Evolutionary conservation across 2,329 filamentous ascomycete genomes (phyloP).

Genomic region (Xylariales sp.): DNA sequence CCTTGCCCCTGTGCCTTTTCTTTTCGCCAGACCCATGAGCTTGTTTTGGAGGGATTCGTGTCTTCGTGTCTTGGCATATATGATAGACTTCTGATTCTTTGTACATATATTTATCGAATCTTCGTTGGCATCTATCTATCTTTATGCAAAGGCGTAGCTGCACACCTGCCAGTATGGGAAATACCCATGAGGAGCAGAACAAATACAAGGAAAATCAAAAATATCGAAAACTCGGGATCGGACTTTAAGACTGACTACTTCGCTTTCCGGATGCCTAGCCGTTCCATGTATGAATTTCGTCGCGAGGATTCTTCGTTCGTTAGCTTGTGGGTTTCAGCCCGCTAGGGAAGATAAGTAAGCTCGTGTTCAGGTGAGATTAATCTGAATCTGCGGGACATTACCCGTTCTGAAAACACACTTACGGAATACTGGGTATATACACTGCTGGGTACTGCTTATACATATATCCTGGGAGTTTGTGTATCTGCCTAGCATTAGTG

Average conservation of each 20-base stretch:
- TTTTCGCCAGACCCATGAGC: conserved; percentile 4
- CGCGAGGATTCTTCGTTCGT: no score
- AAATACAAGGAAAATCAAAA: background rate
- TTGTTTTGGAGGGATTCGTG: conserved; percentile 3
- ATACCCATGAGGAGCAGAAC: background rate
- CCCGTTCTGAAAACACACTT: no score
- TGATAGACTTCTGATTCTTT: conserved; percentile 32
- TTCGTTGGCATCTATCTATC: conserved; percentile 5
- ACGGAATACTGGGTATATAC: no score
- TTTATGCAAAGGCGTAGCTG: background rate
- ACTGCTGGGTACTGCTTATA: no score
- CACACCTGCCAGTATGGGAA: background rate
- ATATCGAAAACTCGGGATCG: background rate
- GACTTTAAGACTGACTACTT: background rate
- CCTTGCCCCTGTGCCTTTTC: background rate
- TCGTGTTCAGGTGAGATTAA: no score
- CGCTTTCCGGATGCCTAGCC: background rate
- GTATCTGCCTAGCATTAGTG: no score
- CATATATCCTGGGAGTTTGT: no score
- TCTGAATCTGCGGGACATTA: no score
- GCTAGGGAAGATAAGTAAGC: no score
- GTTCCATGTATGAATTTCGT: no score
- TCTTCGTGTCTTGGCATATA: conserved; percentile 12
- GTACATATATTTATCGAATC: conserved; percentile 31
- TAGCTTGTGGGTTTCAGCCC: no score